Evolutionary conservation across 1,139 yeast species (phyloP).

Genomic region (Pneumocystis oryctolagi): DNA sequence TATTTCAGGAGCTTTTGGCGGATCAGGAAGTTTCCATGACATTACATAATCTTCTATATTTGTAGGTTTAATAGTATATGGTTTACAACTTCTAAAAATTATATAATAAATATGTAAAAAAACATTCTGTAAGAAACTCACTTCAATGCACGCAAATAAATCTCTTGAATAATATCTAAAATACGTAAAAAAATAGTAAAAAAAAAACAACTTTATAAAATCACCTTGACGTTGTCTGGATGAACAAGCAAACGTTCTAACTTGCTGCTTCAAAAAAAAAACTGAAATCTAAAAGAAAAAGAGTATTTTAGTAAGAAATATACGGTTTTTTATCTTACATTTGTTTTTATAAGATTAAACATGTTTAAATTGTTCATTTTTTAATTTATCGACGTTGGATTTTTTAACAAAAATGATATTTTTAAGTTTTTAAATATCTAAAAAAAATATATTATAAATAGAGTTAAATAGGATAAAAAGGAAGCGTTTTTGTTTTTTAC

Average conservation of each 20-base stretch:
- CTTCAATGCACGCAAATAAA: slow-evolving; percentile 75
- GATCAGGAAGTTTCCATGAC: slow-evolving; percentile 39
- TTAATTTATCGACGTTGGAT: not conserved
- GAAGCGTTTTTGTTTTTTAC: not conserved
- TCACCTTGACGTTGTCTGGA: not conserved
- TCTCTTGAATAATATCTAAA: slow-evolving; percentile 59
- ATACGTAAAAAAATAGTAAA: not conserved
- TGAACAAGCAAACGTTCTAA: not conserved
- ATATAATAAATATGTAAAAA: not conserved
- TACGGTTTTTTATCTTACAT: not conserved
- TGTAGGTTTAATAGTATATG: slow-evolving; percentile 54
- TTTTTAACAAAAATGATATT: not conserved
- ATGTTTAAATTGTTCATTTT: not conserved
- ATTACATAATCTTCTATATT: slow-evolving; percentile 70
- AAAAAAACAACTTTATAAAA: not conserved
- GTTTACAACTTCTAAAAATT: slow-evolving; percentile 50
- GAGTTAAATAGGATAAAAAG: not conserved
- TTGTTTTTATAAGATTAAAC: not conserved
- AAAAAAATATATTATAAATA: not conserved
- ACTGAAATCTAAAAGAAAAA: not conserved
- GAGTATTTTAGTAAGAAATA: not conserved
- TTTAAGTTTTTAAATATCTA: not conserved
- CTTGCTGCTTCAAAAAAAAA: not conserved
- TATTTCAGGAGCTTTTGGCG: slow-evolving; percentile 59
- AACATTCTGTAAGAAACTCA: not conserved